Base-by-base conservation (phyloP, 2,329 filamentous ascomycete genomes). In the Sporothrix schenckii region DNA sequence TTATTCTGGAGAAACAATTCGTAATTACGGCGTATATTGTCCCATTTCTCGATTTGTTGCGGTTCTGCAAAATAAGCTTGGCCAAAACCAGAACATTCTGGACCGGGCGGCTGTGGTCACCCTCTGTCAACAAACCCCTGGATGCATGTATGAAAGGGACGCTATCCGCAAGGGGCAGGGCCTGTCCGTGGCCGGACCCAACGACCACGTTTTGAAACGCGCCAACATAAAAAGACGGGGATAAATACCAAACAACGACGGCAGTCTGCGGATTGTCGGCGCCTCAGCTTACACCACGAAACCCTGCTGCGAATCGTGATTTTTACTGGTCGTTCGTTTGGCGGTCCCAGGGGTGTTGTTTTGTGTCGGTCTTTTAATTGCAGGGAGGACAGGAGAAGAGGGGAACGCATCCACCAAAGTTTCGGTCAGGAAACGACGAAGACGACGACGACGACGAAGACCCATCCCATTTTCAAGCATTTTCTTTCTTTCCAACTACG, bases 171-270 rank as follows among this genome's bases (percentile, higher is more conserved):
- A 63, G 39, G 47, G 61, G 44, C n/a, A 21, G 56, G 58, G 21
- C 41, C 56, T 34, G 56, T n/a, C 19, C 58, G 3, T 30, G 41
- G 39, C 61, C 27, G 27, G 24, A 30, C n/a, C 61, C 47, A 65
- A 24, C 61, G 21, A 49, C 61, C 24, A 66, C 21, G 63, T 66
- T 67, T 67, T 67, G 65, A 67, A 67, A 67, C 65, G 65, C 65
- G 65, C 50, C 65, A 67, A 14, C 65, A 34, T 27, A 41, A 44
- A 66, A 53, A 21, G 21, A 24, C 21, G 58, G 58, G 60, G 24
- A 65, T 4, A 14, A 5, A 11, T 19, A 16, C 27, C 24, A 44
- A 50, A 34, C 7, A 49, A 21, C 2, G 30, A 1, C 13, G 2
- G 3, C 56, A 58, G 27, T 34, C 54, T 13, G 61, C 61, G 44